Conservation (phyloP, 345 rosid genomes). For the Carallia brachiata region DNA sequence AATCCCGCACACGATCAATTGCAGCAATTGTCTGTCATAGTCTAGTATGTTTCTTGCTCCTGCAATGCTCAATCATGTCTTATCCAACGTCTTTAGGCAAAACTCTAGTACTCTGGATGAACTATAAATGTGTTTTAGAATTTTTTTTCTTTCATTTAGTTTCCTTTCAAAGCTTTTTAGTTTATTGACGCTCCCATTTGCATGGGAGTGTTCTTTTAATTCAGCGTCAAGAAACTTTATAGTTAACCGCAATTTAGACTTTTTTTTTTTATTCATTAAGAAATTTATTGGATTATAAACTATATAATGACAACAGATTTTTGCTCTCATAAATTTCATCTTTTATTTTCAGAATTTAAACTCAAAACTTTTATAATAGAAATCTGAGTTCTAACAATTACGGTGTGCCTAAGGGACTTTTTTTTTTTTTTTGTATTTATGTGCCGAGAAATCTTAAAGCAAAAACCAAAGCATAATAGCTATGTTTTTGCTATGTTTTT, state of each 20-base stretch:
- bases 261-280: too few species aligned
- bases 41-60: slow-evolving; percentile 4
- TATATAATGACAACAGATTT: too few species aligned
- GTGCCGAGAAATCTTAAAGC: neutral
- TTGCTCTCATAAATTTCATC: too few species aligned
- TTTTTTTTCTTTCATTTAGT: neutral
- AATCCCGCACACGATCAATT: slow-evolving; percentile 17
- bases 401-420: too few species aligned
- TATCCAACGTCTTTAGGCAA: slow-evolving; percentile 23
- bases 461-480: neutral
- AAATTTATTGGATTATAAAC: too few species aligned
- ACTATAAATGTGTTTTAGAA: neutral
- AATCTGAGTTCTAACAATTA: too few species aligned
- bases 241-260: neutral
- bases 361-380: too few species aligned
- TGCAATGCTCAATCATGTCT: slow-evolving; percentile 22
- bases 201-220: too few species aligned
- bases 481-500: too few species aligned
- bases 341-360: too few species aligned
- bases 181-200: too few species aligned
- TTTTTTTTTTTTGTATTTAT: neutral
- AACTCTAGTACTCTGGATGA: slow-evolving; percentile 5
- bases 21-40: slow-evolving; percentile 2
- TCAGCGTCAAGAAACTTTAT: neutral
- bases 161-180: neutral